A percentile compares a stretch with the other conserved stretches of the same genome.
Conservation (phyloP, 257 asterid genomes). For the Scutellaria barbata region DNA sequence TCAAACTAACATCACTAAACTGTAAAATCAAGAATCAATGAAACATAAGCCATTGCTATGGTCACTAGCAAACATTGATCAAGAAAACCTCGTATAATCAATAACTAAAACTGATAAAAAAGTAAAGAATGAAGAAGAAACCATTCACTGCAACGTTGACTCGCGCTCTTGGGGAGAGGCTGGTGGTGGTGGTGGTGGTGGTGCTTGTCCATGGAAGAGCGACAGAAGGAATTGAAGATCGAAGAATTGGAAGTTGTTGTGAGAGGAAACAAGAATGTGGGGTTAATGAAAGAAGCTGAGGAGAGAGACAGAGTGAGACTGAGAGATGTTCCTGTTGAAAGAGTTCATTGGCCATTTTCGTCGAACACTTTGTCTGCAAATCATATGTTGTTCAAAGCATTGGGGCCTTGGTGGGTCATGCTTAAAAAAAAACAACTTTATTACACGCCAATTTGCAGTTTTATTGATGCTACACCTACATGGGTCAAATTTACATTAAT, state of each 20-base stretch:
- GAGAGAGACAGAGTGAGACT: constrained; percentile 46
- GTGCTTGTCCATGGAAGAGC: constrained; percentile 65
- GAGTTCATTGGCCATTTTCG: constrained; percentile 54
- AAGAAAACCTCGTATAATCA: neutral
- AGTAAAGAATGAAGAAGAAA: constrained; percentile 36
- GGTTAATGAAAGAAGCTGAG: constrained; percentile 41
- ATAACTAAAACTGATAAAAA: constrained; percentile 12
- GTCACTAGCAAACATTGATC: neutral
- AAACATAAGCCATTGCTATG: too few relatives aligned
- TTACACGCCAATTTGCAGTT: neutral
- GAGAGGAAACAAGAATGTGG: constrained; percentile 46
- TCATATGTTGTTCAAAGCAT: constrained; percentile 50
- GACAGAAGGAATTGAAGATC: constrained; percentile 28
- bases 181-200: constrained; percentile 57
- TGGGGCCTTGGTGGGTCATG: constrained; percentile 75
- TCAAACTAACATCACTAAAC: neutral
- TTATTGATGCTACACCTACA: too few relatives aligned
- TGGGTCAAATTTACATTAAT: too few relatives aligned
- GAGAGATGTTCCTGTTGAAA: constrained; percentile 46
- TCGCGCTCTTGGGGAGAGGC: constrained; percentile 61
- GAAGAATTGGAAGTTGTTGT: constrained; percentile 37
- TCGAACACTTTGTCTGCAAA: constrained; percentile 59
- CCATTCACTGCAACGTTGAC: constrained; percentile 84
- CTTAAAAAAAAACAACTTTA: constrained; percentile 30
- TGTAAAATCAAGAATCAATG: too few relatives aligned